Evolutionary conservation across 1,284 basidiomycete genomes (phyloP), one percentile per base, ranked within the genome.

Genomic region (Ceratobasidium sp.): DNA sequence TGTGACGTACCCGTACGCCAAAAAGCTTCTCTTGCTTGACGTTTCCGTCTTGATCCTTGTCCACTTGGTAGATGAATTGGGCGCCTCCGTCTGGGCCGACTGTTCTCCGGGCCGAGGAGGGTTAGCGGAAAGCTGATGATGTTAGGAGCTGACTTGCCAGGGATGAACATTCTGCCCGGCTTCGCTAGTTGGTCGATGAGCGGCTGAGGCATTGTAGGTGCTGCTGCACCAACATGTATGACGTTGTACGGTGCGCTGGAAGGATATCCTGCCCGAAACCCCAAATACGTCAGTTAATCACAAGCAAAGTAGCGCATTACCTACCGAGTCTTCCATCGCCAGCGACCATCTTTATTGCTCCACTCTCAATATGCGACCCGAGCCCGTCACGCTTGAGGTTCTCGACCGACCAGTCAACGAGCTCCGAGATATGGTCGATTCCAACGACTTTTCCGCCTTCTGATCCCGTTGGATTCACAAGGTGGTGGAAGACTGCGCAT

Each of bases 151-250:
- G 77, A 54, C 23, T 82, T 82, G n/a, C 87, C 87, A n/a, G 88
- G 89, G 23, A 89, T 86, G 80, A 89, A 89, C 85, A 89, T 86
- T 66, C 95, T 86, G 1, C 97, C 97, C 0, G 95, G 95, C 1
- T 84, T 83, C 15, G 92, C 93, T 3, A 99, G 90, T 83, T 97
- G 93, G 15, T 94, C 89, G 33, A 99, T 82, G 0, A 99, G 88
- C 0, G 88, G 82, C 45, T 89, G 83, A 0, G 96, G 96, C n/a
- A 96, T 84, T 0, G 82, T 86, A 0, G 94, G 92, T 0, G 96
- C 92, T 0, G 97, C 96, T 0, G 97, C 97, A 4, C 97, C 97
- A 26, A 99, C 97, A 81, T 99, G 97, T 63, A 99, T 99, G 0
- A 90, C 93, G 79, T 94, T 89, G 82, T 92, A 98, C 0, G 94